Evolutionary conservation across 306 rosid species (phyloP), one percentile per base, ranked within the genome.

Genomic region (Casuarina equisetifolia): DNA sequence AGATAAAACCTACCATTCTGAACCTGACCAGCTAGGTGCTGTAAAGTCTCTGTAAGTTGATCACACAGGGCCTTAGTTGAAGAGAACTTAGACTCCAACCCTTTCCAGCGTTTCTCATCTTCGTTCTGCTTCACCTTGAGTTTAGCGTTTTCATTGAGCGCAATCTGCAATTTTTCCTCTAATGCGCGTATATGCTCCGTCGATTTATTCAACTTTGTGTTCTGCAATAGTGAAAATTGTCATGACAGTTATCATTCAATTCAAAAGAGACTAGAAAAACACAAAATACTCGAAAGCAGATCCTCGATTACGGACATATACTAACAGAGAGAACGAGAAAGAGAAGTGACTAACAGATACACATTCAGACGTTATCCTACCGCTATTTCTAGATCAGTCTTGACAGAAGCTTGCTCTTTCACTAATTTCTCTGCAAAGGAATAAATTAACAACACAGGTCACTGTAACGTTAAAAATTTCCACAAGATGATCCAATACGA

Each of bases 41-140:
- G 96, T 68, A 95, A 78, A 67, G 97, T 92, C 74, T 90, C 97
- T 0, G 91, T 87, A 61, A 95, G 96, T 74, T 92, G 92, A 86
- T 92, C 96, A 36, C 91, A 86, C 85, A 92, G 70, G 35, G 93
- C 84, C 88, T 92, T 95, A 6, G 97, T 93, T 13, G 99, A 95
- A 43, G 92, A 95, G 79, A 95, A 87, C 74, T 92, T 95, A 49
- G 93, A 91, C 74, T 91, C 97, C 83, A 92, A 75, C 76, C 97
- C 97, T 76, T 85, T 86, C 97, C 99, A 92, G 35, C 91, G 85
- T 86, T 91, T 95, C 81, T 88, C 97, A 75, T 95, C 97, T 85
- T 95, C 97, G 74, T 88, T 91, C 87, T 89, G 98, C 88, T 89
- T 91, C 86, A 95, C 97, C 83, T 87, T 87, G 51, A 92, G 95